phyloP scores from a whole-genome alignment of 495 filamentous ascomycete genomes.

The Penicillium arizonense region DNA sequence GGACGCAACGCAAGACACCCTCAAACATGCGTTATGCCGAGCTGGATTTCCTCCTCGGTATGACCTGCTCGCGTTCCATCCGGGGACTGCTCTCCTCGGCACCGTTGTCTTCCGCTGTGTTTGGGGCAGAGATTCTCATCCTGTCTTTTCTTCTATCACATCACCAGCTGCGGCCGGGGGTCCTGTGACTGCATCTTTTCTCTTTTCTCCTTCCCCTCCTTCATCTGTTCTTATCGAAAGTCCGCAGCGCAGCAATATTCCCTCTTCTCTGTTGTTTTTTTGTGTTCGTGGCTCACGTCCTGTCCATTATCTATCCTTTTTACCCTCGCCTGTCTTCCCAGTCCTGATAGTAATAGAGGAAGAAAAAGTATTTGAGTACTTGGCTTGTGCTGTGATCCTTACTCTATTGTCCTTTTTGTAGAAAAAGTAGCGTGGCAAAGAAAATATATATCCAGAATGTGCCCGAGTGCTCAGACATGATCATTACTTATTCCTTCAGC shows the following conservation, averaged over 20 bases:
- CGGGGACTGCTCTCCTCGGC: not conserved
- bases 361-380: slow-evolving; percentile 32
- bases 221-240: slow-evolving; percentile 39
- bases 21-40: not conserved
- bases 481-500: too few relatives aligned
- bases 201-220: slow-evolving; percentile 19
- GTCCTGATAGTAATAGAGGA: slow-evolving; percentile 38
- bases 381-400: not conserved
- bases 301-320: slow-evolving; percentile 27
- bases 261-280: slow-evolving; percentile 37
- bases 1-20: slow-evolving; percentile 11
- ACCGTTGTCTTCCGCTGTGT: slow-evolving; percentile 17
- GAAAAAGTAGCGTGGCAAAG: not conserved
- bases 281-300: slow-evolving; percentile 30
- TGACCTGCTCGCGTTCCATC: not conserved
- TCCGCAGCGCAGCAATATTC: slow-evolving; percentile 46
- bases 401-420: not conserved
- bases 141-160: slow-evolving; percentile 21
- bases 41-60: not conserved
- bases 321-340: slow-evolving; percentile 30
- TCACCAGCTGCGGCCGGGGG: slow-evolving; percentile 7
- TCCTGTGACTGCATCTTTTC: slow-evolving; percentile 15
- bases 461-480: too few relatives aligned
- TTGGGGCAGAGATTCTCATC: slow-evolving; percentile 12
- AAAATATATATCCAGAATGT: too few relatives aligned